A percentile compares a stretch with the other conserved stretches of the same genome.
phyloP scores from a whole-genome alignment of 768 basidiomycete genomes.

The Macrolepiota albuminosa region DNA sequence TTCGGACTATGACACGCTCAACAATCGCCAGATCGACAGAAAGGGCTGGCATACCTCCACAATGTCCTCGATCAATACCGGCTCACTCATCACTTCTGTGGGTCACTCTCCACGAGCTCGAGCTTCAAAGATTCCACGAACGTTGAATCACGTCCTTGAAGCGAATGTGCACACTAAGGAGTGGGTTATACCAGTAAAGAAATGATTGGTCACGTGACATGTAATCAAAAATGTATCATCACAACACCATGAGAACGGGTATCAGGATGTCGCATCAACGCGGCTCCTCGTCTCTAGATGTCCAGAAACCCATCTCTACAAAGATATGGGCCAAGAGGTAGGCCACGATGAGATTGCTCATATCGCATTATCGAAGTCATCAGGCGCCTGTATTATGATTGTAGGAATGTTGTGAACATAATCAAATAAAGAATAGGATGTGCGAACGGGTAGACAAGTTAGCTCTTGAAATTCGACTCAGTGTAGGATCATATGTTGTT shows the following conservation, averaged over 20 bases:
- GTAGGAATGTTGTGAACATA: too few relatives aligned
- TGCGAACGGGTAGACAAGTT: too few relatives aligned
- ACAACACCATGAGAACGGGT: too few relatives aligned
- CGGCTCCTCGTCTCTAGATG: too few relatives aligned
- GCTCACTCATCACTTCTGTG: conserved; percentile 6
- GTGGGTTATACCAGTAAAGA: neutral
- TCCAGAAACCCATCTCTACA: too few relatives aligned
- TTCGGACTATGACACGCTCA: conserved; percentile 44
- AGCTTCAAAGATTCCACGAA: neutral
- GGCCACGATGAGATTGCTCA: neutral
- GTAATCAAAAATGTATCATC: neutral
- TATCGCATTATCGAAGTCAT: neutral
- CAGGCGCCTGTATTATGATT: too few relatives aligned
- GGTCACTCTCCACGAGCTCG: neutral
- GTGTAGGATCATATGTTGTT: too few relatives aligned
- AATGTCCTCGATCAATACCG: conserved; percentile 21
- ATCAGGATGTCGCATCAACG: too few relatives aligned
- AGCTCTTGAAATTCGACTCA: too few relatives aligned
- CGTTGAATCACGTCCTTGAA: neutral
- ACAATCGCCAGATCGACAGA: neutral
- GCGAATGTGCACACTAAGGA: neutral
- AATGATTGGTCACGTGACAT: neutral
- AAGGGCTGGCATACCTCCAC: conserved; percentile 20
- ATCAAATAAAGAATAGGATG: too few relatives aligned
- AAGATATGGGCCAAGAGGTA: neutral